A percentile compares a stretch with the other conserved stretches of the same genome.
Conservation (phyloP, 768 basidiomycete species). For the Macrolepiota dolichaula region DNA sequence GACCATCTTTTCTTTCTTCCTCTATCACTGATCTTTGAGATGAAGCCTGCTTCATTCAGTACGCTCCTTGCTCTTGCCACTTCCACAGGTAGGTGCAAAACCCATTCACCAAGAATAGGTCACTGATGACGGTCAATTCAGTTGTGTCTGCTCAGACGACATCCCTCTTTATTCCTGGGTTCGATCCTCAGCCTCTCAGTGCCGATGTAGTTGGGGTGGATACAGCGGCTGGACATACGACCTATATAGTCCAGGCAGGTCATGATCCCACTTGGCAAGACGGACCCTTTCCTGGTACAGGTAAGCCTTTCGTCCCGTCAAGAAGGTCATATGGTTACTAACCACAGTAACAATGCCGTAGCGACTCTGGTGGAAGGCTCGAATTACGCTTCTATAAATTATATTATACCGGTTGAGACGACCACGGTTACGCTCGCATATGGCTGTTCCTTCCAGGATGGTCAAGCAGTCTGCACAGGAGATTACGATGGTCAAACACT, state of each 20-base stretch:
- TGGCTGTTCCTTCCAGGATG: constrained; percentile 17
- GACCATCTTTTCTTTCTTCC: background rate
- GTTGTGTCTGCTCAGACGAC: constrained; percentile 19
- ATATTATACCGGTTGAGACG: constrained; percentile 9
- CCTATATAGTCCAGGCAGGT: constrained; percentile 22
- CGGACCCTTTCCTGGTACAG: constrained; percentile 18
- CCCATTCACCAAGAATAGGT: background rate
- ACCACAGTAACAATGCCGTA: background rate
- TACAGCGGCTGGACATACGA: constrained; percentile 20
- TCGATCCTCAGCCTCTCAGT: constrained; percentile 24
- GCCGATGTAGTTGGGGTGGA: constrained; percentile 24
- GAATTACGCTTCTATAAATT: constrained; percentile 19
- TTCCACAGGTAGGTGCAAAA: background rate
- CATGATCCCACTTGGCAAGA: background rate
- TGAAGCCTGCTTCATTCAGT: background rate
- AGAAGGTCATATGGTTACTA: background rate
- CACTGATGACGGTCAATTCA: background rate
- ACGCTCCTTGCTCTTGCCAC: background rate
- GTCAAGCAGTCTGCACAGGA: constrained; percentile 21
- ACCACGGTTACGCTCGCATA: constrained; percentile 16
- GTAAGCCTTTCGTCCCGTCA: constrained; percentile 3
- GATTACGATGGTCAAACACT: constrained; percentile 13
- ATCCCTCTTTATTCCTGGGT: constrained; percentile 22
- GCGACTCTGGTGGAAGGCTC: constrained; percentile 25
- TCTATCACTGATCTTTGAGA: background rate